Base-by-base conservation (phyloP, 1,284 basidiomycete species). In the Cutaneotrichosporon mucoides region DNA sequence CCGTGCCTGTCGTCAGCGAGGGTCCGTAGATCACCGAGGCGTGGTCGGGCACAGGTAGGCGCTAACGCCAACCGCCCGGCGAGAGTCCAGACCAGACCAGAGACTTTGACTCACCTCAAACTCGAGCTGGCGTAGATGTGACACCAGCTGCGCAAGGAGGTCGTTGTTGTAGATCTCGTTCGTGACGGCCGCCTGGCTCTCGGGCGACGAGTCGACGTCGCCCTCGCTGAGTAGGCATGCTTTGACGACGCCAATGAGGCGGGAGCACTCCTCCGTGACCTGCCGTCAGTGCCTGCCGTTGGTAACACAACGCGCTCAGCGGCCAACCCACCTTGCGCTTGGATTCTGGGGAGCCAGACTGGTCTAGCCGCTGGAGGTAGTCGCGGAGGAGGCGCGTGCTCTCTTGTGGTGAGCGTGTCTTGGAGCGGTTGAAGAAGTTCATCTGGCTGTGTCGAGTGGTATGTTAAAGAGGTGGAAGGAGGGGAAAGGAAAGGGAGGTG, bases 101-200 rank as follows among this genome's bases (percentile, higher is more conserved):
- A n/a, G n/a, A 3, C n/a, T 15, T 9, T 1, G 1, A 68, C 90
- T 84, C 37, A 90, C 86, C 80, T 99, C 96, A 72, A 99, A 99
- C 72, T 99, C 96, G 73, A 99, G 89, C 42, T 86, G 85, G 38
- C 79, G 84, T 67, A 98, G 88, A 75, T 90, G 86, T 50, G 85
- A 80, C 13, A 98, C 87, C 63, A 99, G 85, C 52, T 86, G 81
- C 63, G 88, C 84, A 9, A 99, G 82, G 24, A 98, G 82, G 73
- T 98, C 92, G 58, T 88, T 88, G 62, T 86, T 87, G 79, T 99
- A 99, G 5, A 92, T 90, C 75, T 99, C 95, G 73, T 97, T 92
- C 0, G 95, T 90, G 13, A 99, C 85, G 73, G 97, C 92, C 2
- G 92, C 92, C 43, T 94, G 84, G 35, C 90, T 82, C 71, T 94